Base-by-base conservation (phyloP, 352 stramenopile genomes). In the Phytopythium sindhum region DNA sequence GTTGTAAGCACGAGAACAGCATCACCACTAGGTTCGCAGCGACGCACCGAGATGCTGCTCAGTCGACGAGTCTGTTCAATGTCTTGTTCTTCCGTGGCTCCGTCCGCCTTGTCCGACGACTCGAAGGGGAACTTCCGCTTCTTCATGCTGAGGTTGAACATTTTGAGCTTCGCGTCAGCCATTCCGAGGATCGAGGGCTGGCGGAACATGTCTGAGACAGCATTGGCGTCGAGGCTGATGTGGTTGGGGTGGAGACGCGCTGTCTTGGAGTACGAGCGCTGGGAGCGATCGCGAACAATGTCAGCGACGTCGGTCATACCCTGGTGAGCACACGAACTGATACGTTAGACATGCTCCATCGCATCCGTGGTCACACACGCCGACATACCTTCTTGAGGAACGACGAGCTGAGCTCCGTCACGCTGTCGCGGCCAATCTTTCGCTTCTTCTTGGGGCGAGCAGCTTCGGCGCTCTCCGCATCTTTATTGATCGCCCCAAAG, bases 101-200 rank as follows among this genome's bases (percentile, higher is more conserved):
- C 37, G 24, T 57, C 56, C 1, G 70, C 39, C 5, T 66, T 62
- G 10, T 74, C 53, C 29, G 69, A 70, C 2, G 51, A 64, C 28
- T 74, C 64, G 59, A 92, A 93, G 33, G 81, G 85, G 48, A 94
- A 89, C 55, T 91, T 96, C 21, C 75, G 74, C 73, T 93, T 93
- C 70, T 86, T 92, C 89, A 95, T 95, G 1, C 84, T 95, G 55
- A 82, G 63, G 59, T 80, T 79, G 57, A 94, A 95, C 86, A 97
- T 93, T 19, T 37, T 48, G 1, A 95, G 65, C 19, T 94, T 60
- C 9, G 84, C 70, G 2, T 91, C 76, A 0, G 85, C 70, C 56
- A 96, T 77, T n/a, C 75, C 69, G 4, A 69, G 50, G 23, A 84
- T 81, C 44, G 76, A 90, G 15, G 88, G 88, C 14, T 71, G 62